A percentile compares a stretch with the other conserved stretches of the same genome.
These are phyloP conservation scores for Pleurotus cornucopiae DNA, from an alignment of 768 basidiomycete genomes.

Conservation along the genomic window DNA sequence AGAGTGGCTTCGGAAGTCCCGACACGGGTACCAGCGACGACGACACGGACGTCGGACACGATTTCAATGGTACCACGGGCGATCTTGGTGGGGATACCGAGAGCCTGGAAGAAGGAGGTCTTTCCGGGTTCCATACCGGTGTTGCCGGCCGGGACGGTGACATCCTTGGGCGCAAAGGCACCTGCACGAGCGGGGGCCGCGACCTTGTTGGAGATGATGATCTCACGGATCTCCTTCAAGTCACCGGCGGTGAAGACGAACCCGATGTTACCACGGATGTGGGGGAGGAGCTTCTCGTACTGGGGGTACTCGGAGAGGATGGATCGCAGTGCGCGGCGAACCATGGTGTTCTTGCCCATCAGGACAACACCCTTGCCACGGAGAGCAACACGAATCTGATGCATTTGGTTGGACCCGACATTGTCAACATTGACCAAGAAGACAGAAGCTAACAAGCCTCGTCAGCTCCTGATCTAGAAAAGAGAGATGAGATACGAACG, in stretches of 20 bases:
- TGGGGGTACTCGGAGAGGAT: conserved; percentile 88
- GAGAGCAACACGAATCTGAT: conserved; percentile 93
- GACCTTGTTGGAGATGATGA: conserved; percentile 96
- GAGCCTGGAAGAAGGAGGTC: conserved; percentile 99
- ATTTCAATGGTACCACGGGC: conserved; percentile 99
- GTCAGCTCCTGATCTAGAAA: conserved; percentile 6
- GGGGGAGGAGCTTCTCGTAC: conserved; percentile 94
- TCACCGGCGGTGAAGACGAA: conserved; percentile 95
- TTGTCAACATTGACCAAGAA: conserved; percentile 99
- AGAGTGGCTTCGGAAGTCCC: conserved; percentile 96
- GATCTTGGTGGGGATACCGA: conserved; percentile 99
- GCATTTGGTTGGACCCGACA: conserved; percentile 99
- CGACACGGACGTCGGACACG: conserved; percentile 94
- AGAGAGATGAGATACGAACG: conserved; percentile 48
- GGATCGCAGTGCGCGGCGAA: conserved; percentile 93
- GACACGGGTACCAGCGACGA: conserved; percentile 87
- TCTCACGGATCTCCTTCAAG: conserved; percentile 90
- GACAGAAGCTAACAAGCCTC: conserved; percentile 72
- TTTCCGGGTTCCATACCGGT: conserved; percentile 99
- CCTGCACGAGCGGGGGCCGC: conserved; percentile 98
- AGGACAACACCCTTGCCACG: conserved; percentile 95
- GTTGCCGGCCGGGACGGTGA: conserved; percentile 91
- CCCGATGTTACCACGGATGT: conserved; percentile 96
- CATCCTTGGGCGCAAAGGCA: conserved; percentile 90
- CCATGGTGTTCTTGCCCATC: conserved; percentile 99